A percentile compares a stretch with the other conserved stretches of the same genome.
Conservation (phyloP, 345 rosid genomes). For the Toxicodendron radicans region DNA sequence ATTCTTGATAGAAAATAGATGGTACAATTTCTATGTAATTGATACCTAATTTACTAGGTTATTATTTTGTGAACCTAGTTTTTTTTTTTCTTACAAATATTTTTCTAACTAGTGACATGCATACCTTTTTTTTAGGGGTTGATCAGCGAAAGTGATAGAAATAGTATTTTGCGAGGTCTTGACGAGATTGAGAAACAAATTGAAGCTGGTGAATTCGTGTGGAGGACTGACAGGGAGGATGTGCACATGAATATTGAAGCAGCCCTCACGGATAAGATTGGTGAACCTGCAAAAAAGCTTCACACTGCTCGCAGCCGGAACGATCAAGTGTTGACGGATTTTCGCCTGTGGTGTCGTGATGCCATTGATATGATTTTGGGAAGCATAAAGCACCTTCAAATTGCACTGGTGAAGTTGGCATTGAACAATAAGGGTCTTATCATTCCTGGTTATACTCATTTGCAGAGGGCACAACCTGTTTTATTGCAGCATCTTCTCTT, state of each 20-base stretch:
- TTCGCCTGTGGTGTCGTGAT: slow-evolving; percentile 91
- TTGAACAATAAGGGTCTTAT: slow-evolving; percentile 63
- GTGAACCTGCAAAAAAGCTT: slow-evolving; percentile 97
- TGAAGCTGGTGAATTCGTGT: slow-evolving; percentile 62
- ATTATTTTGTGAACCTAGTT: not conserved
- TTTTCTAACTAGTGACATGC: not conserved
- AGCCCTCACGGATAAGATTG: slow-evolving; percentile 83
- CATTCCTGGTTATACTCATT: slow-evolving; percentile 94
- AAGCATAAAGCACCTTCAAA: slow-evolving; percentile 54
- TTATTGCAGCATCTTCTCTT: slow-evolving; percentile 79
- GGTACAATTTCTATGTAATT: not conserved
- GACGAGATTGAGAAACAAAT: slow-evolving; percentile 68
- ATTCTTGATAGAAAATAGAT: not conserved
- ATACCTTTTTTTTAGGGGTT: slow-evolving; percentile 48
- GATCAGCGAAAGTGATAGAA: slow-evolving; percentile 60
- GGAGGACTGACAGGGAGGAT: slow-evolving; percentile 96
- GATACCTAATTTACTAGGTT: not conserved
- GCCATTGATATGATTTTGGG: slow-evolving; percentile 65
- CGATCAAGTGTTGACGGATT: slow-evolving; percentile 89
- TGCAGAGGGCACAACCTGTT: slow-evolving; percentile 96
- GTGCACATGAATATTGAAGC: slow-evolving; percentile 99
- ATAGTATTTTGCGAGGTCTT: slow-evolving; percentile 72
- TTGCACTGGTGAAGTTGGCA: slow-evolving; percentile 71
- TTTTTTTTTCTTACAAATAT: not conserved
- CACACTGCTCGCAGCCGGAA: slow-evolving; percentile 94